Conservation (phyloP, 257 asterid genomes). For the Buddleja alternifolia region DNA sequence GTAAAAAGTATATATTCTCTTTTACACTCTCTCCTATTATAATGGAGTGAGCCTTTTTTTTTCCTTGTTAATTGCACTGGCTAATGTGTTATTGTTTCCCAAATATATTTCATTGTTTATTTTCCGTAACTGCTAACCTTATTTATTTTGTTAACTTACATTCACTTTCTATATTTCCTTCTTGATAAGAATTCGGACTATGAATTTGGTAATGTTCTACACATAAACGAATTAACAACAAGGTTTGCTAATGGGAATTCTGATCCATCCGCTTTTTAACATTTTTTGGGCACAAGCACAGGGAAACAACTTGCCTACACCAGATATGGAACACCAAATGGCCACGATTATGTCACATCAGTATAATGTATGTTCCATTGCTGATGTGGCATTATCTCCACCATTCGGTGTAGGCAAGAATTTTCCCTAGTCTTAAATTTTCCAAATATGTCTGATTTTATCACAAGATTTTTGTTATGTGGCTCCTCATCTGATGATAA, state of each 20-base stretch:
- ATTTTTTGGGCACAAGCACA: background rate
- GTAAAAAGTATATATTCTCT: constrained; percentile 38
- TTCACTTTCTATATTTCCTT: background rate
- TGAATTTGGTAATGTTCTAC: background rate
- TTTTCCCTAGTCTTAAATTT: background rate
- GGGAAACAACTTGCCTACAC: no score
- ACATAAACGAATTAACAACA: background rate
- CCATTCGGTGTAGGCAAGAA: no score
- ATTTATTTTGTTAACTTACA: background rate
- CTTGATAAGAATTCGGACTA: background rate
- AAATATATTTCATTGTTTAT: background rate
- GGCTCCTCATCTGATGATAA: background rate
- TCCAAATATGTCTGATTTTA: background rate
- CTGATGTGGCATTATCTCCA: no score
- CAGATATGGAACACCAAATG: no score
- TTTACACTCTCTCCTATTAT: constrained; percentile 14
- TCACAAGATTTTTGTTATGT: background rate
- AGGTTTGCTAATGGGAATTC: background rate
- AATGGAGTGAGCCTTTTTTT: no score
- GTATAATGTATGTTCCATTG: no score
- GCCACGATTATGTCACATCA: no score
- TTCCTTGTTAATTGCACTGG: background rate
- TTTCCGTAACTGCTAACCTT: background rate
- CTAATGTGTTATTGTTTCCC: constrained; percentile 1
- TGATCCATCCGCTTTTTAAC: background rate